Base-by-base conservation (phyloP, 192 early-diverging fungal genomes). In the Coemansia sp. region DNA sequence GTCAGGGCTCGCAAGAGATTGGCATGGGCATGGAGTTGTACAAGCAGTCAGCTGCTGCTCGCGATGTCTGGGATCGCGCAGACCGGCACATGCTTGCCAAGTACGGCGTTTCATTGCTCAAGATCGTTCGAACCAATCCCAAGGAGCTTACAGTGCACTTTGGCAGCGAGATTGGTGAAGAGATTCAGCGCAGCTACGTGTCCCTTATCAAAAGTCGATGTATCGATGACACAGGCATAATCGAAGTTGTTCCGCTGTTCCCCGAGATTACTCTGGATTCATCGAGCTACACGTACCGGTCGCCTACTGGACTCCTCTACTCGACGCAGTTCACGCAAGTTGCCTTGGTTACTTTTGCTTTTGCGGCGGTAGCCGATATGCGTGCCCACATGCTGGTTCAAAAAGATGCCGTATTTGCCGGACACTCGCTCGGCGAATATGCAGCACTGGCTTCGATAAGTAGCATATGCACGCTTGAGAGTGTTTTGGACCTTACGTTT, bases 21-120 rank as follows among this genome's bases (percentile, higher is more conserved):
- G 93, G 93, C 64, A 95, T 98, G 96, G 96, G 96, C 66, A 98
- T 98, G 96, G 89, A 89, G 50, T 85, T 98, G 14, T 98, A 98
- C 73, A 82, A 84, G 36, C 84, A 89, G 59, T 94, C 93, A 1
- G 71, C 88, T 29, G 88, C 93, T 64, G 94, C 96, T 36, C 89
- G 87, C 62, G 86, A 85, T 17, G 86, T 96, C 68, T 98, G 96
- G 96, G 92, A 98, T 70, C 88, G 90, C 51, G 96, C 96, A 62
- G 94, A 98, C 68, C 64, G 62, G 19, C 93, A 98, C 78, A 92
- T 94, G 85, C 77, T 91, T 67, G 75, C 80, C 44, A 92, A 87
- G 62, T 98, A 96, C 75, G 94, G 90, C 29, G 82, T 98, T 63
- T 94, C 94, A 36, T 90, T 98, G 72, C 67, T 96, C n/a, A 89